Evolutionary conservation across 2,329 filamentous ascomycete genomes (phyloP).

Genomic region (Microascus cirrosus): DNA sequence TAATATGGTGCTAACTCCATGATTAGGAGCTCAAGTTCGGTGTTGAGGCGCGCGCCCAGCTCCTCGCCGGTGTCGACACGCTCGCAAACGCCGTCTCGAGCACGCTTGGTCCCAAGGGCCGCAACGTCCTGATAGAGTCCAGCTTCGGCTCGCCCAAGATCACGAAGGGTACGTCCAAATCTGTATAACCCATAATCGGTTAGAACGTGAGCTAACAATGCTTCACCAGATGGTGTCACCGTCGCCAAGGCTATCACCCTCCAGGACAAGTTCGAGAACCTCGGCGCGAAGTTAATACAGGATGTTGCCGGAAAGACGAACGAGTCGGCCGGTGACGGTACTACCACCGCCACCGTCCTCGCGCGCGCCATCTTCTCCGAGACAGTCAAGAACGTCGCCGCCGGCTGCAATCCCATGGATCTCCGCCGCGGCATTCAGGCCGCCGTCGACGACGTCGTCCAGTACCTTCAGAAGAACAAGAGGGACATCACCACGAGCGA

Average conservation of each 20-base stretch:
- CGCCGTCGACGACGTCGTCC: constrained; percentile 86
- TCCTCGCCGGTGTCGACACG: constrained; percentile 91
- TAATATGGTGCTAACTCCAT: background rate
- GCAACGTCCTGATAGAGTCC: constrained; percentile 97
- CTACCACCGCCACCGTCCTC: constrained; percentile 93
- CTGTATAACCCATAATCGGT: background rate
- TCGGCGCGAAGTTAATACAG: constrained; percentile 90
- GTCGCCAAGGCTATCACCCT: constrained; percentile 83
- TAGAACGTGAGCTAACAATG: constrained; percentile 11
- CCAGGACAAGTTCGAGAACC: constrained; percentile 99
- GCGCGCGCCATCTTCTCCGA: constrained; percentile 98
- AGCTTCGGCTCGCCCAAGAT: constrained; percentile 99
- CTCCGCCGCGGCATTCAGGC: constrained; percentile 94
- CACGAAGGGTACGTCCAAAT: constrained; percentile 68
- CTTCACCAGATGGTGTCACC: constrained; percentile 63
- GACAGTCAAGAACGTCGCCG: constrained; percentile 99
- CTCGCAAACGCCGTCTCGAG: constrained; percentile 92
- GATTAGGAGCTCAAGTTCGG: constrained; percentile 91
- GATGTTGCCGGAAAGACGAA: constrained; percentile 99
- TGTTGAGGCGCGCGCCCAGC: constrained; percentile 80
- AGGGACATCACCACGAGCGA: constrained; percentile 94
- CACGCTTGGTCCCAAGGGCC: constrained; percentile 93
- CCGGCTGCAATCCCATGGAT: constrained; percentile 99
- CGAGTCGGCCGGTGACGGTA: constrained; percentile 96
- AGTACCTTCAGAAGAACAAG: constrained; percentile 93